Conservation (phyloP, 75 land plant genomes). For the Pinus taeda region DNA sequence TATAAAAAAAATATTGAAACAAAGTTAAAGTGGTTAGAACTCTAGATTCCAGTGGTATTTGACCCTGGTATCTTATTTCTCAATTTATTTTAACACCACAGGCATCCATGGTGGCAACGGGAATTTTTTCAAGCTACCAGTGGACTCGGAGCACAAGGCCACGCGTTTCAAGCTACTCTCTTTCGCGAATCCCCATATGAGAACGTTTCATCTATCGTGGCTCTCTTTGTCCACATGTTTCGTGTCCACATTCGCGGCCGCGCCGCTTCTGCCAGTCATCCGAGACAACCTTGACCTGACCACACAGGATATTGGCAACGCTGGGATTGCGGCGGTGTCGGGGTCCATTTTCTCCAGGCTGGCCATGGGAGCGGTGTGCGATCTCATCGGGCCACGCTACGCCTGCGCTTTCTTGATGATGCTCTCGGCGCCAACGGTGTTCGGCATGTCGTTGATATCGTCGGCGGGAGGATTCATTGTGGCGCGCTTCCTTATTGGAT, state of each 20-base stretch:
- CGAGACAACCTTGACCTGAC: conserved; percentile 74
- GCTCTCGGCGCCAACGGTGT: conserved; percentile 64
- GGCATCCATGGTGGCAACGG: neutral
- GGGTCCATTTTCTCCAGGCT: conserved; percentile 67
- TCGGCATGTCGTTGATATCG: conserved; percentile 33
- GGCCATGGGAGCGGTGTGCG: conserved; percentile 73
- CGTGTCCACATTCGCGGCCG: conserved; percentile 69
- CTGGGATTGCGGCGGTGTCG: conserved; percentile 78
- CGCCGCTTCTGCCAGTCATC: conserved; percentile 71
- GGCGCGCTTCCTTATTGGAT: conserved; percentile 71
- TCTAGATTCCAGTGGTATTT: too few species aligned
- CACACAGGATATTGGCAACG: conserved; percentile 62
- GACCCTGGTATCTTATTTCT: too few species aligned
- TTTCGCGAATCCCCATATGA: conserved; percentile 71
- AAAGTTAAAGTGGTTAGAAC: too few species aligned
- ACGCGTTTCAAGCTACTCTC: conserved; percentile 49
- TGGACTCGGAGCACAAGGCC: conserved; percentile 89
- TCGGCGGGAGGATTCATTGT: conserved; percentile 46
- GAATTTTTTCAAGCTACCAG: conserved; percentile 49
- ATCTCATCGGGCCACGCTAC: conserved; percentile 73
- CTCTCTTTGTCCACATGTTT: conserved; percentile 80
- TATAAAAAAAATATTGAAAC: too few species aligned
- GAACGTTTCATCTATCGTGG: conserved; percentile 87
- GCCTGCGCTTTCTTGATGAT: conserved; percentile 62
- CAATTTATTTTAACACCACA: too few species aligned